Evolutionary conservation across 805 yeast species (phyloP).

Genomic region (Saturnispora zaruensis): DNA sequence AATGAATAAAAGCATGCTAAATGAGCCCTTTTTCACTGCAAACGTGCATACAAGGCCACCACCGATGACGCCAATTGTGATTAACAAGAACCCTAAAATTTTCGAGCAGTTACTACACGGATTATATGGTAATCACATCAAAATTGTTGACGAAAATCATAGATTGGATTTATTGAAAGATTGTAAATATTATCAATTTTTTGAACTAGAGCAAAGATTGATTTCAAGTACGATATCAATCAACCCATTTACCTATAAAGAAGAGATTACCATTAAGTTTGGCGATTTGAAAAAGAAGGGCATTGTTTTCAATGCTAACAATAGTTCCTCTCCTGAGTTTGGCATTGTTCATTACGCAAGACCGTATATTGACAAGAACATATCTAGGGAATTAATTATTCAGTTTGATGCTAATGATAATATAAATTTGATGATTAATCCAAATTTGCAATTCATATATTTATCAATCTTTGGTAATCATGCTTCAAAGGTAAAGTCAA

Average conservation of each 20-base stretch:
- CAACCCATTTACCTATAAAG: conserved; percentile 43
- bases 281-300: conserved; percentile 38
- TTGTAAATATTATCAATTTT: conserved; percentile 68
- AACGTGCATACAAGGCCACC: conserved; percentile 63
- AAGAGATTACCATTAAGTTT: conserved; percentile 51
- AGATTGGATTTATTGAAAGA: conserved; percentile 54
- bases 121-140: conserved; percentile 45
- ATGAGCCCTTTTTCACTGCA: conserved; percentile 35
- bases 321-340: conserved; percentile 13
- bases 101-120: conserved; percentile 49
- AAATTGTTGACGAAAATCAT: conserved; percentile 43
- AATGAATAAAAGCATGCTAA: conserved; percentile 43
- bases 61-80: conserved; percentile 51
- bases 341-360: conserved; percentile 32
- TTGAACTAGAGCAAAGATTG: conserved; percentile 64
- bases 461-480: conserved; percentile 19
- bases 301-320: conserved; percentile 14
- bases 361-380: conserved; percentile 35
- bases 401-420: conserved; percentile 31
- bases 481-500: conserved; percentile 18
- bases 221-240: conserved; percentile 40
- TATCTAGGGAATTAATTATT: conserved; percentile 31
- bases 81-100: conserved; percentile 42
- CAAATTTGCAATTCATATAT: conserved; percentile 23
- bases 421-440: conserved; percentile 27